phyloP scores from a whole-genome alignment of 2,329 filamentous ascomycete genomes.

The Colletotrichum zoysiae region DNA sequence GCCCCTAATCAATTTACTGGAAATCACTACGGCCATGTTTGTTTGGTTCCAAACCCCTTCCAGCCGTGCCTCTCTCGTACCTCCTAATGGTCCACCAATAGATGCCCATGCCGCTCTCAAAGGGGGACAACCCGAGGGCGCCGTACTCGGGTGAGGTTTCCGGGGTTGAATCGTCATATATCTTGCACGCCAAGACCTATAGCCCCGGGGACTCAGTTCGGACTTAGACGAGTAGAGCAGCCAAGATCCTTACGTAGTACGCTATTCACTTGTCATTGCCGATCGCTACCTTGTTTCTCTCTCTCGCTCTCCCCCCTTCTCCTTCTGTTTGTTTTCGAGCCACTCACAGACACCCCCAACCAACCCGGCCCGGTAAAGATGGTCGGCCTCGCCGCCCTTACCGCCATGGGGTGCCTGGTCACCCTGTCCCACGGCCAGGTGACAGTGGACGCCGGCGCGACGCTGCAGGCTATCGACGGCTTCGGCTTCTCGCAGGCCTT shows the following conservation, averaged over 20 bases:
- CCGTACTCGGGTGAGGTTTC: not conserved
- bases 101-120: too few species aligned
- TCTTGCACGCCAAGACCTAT: not conserved
- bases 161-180: not conserved
- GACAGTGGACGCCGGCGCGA: slow-evolving; percentile 47
- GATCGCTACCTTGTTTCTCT: not conserved
- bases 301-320: not conserved
- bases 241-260: not conserved
- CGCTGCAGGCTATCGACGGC: slow-evolving; percentile 57
- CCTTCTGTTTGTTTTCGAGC: slow-evolving; percentile 1
- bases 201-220: too few species aligned
- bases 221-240: not conserved
- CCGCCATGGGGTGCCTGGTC: not conserved
- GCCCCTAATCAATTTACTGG: slow-evolving; percentile 1
- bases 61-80: not conserved
- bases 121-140: not conserved
- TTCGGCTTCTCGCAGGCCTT: slow-evolving; percentile 65
- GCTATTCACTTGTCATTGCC: not conserved
- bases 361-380: not conserved
- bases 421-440: slow-evolving; percentile 45
- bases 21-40: not conserved
- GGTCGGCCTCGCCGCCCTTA: not conserved
- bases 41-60: not conserved
- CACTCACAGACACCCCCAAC: not conserved
- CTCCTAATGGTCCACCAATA: not conserved